phyloP scores from a whole-genome alignment of 208 protist species.

The Wallacemonas sp. region DNA sequence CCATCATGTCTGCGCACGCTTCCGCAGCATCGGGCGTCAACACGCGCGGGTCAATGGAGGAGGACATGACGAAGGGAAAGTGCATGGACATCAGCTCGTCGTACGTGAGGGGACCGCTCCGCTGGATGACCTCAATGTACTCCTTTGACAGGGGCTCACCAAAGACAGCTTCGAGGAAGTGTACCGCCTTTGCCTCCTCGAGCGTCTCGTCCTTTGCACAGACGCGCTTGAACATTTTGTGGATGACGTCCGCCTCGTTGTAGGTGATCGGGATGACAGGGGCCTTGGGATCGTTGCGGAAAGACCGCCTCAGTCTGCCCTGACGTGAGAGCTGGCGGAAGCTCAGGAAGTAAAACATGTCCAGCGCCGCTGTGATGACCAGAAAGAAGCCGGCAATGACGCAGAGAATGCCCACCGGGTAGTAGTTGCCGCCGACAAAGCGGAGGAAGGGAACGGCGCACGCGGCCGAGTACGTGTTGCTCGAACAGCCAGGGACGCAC shows the following conservation, averaged over 20 bases:
- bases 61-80: constrained; percentile 37
- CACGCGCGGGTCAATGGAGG: constrained; percentile 29
- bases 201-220: constrained; percentile 17
- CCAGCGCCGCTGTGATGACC: constrained; percentile 24
- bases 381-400: constrained; percentile 26
- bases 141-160: constrained; percentile 23
- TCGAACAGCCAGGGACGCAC: constrained; percentile 33
- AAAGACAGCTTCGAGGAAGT: constrained; percentile 50
- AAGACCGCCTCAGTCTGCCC: constrained; percentile 32
- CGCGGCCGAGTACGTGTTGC: constrained; percentile 34
- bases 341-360: constrained; percentile 36
- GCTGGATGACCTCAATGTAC: constrained; percentile 10
- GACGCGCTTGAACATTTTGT: constrained; percentile 25
- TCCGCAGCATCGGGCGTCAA: constrained; percentile 18
- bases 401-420: constrained; percentile 18
- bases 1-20: constrained; percentile 11
- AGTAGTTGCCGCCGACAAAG: constrained; percentile 21
- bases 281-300: constrained; percentile 29
- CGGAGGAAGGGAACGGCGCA: constrained; percentile 32
- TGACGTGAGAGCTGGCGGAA: constrained; percentile 27
- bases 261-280: constrained; percentile 39
- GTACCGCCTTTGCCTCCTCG: constrained; percentile 7
- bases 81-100: constrained; percentile 52
- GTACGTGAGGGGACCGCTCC: constrained; percentile 26
- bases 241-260: constrained; percentile 19